Percentiles rank a stretch among this genome's conserved stretches.
These are phyloP conservation scores for Warburgia ugandensis DNA, from an alignment of 164 flowering plant species.

Conservation along the genomic window DNA sequence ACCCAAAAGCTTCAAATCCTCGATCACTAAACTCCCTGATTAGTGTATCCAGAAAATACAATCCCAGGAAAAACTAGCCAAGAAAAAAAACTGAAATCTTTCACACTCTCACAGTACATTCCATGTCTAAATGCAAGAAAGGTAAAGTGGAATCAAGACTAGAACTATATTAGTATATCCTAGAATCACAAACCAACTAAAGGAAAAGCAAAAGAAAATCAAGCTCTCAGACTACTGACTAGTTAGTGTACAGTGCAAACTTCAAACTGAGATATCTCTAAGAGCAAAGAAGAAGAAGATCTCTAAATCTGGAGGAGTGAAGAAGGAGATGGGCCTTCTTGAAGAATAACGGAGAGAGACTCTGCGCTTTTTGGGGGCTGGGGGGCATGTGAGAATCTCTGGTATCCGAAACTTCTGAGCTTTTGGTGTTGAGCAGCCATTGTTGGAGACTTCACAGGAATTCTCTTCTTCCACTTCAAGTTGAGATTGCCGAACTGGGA, in stretches of 20 bases:
- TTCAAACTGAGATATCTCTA: slow-evolving; percentile 14
- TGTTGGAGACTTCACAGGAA: not conserved
- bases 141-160: not conserved
- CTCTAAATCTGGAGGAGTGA: slow-evolving; percentile 40
- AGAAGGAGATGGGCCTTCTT: slow-evolving; percentile 24
- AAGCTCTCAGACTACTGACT: not conserved
- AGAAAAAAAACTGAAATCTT: not conserved
- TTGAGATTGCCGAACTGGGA: not conserved
- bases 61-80: not conserved
- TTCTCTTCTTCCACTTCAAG: not conserved
- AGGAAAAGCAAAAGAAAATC: not conserved
- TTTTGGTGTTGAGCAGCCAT: slow-evolving; percentile 34
- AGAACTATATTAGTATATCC: slow-evolving; percentile 2
- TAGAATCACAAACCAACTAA: not conserved
- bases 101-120: slow-evolving; percentile 4
- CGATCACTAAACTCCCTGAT: too few species aligned
- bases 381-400: slow-evolving; percentile 34
- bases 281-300: slow-evolving; percentile 40
- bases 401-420: slow-evolving; percentile 34
- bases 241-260: slow-evolving; percentile 9
- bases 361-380: slow-evolving; percentile 49
- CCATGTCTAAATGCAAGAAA: slow-evolving; percentile 2
- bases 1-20: too few species aligned
- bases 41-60: not conserved
- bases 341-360: slow-evolving; percentile 10